Base-by-base conservation (phyloP, 2,329 filamentous ascomycete genomes). In the Ascochyta fabae region DNA sequence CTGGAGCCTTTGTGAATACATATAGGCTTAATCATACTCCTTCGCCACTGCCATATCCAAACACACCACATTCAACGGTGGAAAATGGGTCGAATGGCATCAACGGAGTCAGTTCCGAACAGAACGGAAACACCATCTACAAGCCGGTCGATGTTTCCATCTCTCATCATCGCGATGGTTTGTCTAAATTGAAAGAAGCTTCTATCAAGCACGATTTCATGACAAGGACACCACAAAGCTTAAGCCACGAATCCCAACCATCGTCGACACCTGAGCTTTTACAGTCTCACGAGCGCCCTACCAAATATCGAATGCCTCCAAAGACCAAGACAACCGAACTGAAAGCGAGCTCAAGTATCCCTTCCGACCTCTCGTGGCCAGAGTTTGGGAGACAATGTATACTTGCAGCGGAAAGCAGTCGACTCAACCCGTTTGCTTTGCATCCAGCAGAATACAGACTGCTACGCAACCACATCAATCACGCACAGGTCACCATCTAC, bases 311-410 rank as follows among this genome's bases (percentile, higher is more conserved):
- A 16, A 59, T 62, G 31, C 61, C 61, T 49, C 60, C 34, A 4
- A 72, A 71, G 52, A 57, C 59, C 41, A 73, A 69, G 45, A 19
- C 50, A 12, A 22, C 35, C 23, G 72, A 73, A 47, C 59, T 70
- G 51, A 68, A 53, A 45, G 89, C 92, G 12, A 92, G 87, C 67
- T 90, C 91, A 7, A 96, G 94, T 15, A 93, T 99, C 67, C 93
- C 94, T 15, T 80, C 85, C 51, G 84, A 89, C 59, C 75, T 98
- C 41, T 81, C 89, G 15, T 83, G 86, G 26, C 82, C 86, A 46
- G 87, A 94, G 56, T 97, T 96, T 77, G 94, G 92, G n/a, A 86
- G 88, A 61, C 92, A 99, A 78, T 96, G 92, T 72, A 89, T 96
- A 55, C 84, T 88, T 48, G 94, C 94, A 12, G 95, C 94, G 49